Evolutionary conservation across 192 early-diverging fungal species (phyloP), one percentile per base, ranked within the genome.

Genomic region (Rhizoclosmatium sp.): DNA sequence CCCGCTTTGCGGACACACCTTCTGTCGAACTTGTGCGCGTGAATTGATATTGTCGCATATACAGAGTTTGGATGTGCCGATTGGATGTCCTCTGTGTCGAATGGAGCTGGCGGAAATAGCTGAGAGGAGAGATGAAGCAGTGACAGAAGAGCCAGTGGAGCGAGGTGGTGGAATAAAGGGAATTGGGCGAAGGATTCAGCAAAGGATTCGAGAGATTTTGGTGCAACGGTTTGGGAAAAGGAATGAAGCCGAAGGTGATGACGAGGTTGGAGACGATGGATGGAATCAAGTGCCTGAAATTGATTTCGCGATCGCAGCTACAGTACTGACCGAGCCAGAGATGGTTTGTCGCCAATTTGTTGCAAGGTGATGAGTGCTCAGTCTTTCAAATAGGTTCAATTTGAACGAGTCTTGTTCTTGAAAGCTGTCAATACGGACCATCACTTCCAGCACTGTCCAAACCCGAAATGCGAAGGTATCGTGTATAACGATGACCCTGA

Each of bases 21-120:
- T 78, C 49, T 78, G 77, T 46, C 48, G 59, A 40, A 23, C 65
- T 5, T 78, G 77, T 54, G 69, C 69, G 4, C 77, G 61, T 42
- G 68, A 78, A 39, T 42, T 16, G 4, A 70, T 78, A 10, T 56
- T 78, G 68, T 12, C 56, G 5, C 31, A 51, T 5, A 68, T 71
- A 5, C 65, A 40, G 12, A 39, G 51, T 12, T 56, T 66, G 14
- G 21, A 69, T 16, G 70, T 78, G 41, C 77, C 77, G 41, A 31
- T 71, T 23, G 4, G 16, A 16, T 78, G 77, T 48, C 77, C 77
- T 4, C 39, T 78, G 16, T 78, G 77, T 68, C 45, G 45, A 44
- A 62, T 49, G 31, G 64, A 69, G 19, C 10, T 21, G 21, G 31
- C 47, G 69, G 19, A n/a, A 21, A 14, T 21, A 21, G 56, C 56